Evolutionary conservation across 495 filamentous ascomycete genomes (phyloP).

Genomic region (Talaromyces borbonicus): DNA sequence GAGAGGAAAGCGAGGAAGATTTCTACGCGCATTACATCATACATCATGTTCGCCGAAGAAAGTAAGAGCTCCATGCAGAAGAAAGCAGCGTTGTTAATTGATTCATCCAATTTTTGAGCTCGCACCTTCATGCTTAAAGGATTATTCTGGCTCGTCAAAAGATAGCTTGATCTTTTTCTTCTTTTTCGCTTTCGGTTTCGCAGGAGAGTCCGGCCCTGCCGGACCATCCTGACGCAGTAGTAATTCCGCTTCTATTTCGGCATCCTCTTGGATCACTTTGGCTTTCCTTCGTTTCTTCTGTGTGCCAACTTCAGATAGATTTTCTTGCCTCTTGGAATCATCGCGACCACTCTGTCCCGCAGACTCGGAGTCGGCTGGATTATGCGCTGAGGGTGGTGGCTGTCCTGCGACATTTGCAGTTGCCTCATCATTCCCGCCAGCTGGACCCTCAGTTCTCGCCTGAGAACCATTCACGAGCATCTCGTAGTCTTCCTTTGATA

Average conservation of each 20-base stretch:
- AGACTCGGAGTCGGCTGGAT: constrained; percentile 1
- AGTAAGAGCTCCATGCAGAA: too few relatives aligned
- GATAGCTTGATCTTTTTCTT: constrained; percentile 42
- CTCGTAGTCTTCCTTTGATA: constrained; percentile 40
- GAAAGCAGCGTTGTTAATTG: too few relatives aligned
- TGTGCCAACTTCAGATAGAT: constrained; percentile 32
- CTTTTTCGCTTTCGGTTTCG: constrained; percentile 32
- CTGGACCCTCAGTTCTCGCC: constrained; percentile 13
- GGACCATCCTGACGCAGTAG: constrained; percentile 15
- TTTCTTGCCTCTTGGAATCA: constrained; percentile 20
- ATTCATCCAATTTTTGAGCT: too few relatives aligned
- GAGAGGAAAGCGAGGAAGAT: not conserved
- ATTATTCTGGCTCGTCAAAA: constrained; percentile 26
- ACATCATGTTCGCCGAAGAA: too few relatives aligned
- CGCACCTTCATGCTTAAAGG: too few relatives aligned
- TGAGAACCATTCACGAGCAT: constrained; percentile 22
- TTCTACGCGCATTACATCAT: constrained; percentile 3
- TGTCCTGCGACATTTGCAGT: too few relatives aligned
- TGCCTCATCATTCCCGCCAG: not conserved
- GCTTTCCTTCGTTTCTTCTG: constrained; percentile 36
- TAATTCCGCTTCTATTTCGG: constrained; percentile 18
- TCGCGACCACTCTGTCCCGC: constrained; percentile 3
- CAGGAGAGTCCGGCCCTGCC: constrained; percentile 14
- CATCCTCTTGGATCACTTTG: constrained; percentile 30
- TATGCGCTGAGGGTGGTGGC: too few relatives aligned